Base-by-base conservation (phyloP, 208 protist genomes). In the Leishmania guyanensis region DNA sequence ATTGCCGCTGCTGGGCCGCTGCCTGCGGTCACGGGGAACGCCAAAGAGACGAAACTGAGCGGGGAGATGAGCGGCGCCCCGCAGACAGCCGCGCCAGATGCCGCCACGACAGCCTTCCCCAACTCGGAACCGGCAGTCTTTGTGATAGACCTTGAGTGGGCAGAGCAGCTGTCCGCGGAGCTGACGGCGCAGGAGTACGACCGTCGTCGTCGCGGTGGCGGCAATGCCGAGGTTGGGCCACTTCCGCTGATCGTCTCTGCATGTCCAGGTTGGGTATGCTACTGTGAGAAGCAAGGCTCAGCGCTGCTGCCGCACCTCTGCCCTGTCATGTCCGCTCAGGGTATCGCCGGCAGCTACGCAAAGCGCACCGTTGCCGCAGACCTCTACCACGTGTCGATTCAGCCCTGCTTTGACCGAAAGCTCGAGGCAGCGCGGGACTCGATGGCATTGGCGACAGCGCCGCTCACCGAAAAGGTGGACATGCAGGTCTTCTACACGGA, bases 361-460 rank as follows among this genome's bases (percentile, higher is more conserved):
- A 92, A 98, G 77, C 91, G 82, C 39, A 53, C 50, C 0, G 26
- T 83, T 2, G 50, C 56, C 12, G 72, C 75, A 5, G 65, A 77
- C 5, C 50, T 96, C 36, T 99, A 97, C 82, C 98, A 99, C 83
- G 86, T 99, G 6, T 97, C 98, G 14, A 88, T 99, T 16, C 99
- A 99, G 94, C 98, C 99, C 3, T 99, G 99, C 90, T 99, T 97
- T 86, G 99, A 99, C 87, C 98, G 99, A 66, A 99, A 99, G 88
- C 88, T 99, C 20, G 99, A 99, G 88, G 99, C 99, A 1, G 97
- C 96, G 10, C 83, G 99, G 20, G 83, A 95, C 54, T 93, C 97
- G 66, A 79, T 87, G 66, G 46, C 58, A 17, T 12, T n/a, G 60
- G 17, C 66, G 16, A 48, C n/a, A 4, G 6, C 62, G 10, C 14